These are phyloP conservation scores for Bipolaris sorokiniana DNA, from an alignment of 2,329 filamentous ascomycete genomes.

Conservation along the genomic window DNA sequence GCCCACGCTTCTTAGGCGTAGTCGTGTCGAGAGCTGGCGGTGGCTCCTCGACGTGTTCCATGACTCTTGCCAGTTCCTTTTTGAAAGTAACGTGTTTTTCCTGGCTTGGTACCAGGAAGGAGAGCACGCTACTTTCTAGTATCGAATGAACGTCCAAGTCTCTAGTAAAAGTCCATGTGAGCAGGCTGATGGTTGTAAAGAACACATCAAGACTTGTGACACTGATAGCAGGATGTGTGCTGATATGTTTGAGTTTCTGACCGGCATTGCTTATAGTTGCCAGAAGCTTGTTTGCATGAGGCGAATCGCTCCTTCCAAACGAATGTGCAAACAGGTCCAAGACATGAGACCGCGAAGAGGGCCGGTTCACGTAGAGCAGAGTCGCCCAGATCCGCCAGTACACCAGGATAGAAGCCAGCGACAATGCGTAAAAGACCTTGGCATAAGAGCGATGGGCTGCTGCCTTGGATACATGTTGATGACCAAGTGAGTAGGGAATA, in stretches of 20 bases:
- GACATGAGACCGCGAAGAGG: slow-evolving; percentile 51
- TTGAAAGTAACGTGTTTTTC: slow-evolving; percentile 40
- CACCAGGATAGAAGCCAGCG: slow-evolving; percentile 53
- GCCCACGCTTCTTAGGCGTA: slow-evolving; percentile 37
- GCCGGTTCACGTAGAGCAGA: slow-evolving; percentile 57
- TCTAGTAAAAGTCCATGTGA: slow-evolving; percentile 64
- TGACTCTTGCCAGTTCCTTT: slow-evolving; percentile 16
- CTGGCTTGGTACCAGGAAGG: slow-evolving; percentile 32
- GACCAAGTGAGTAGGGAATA: slow-evolving; percentile 60
- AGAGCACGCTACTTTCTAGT: slow-evolving; percentile 47
- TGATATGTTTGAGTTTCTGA: slow-evolving; percentile 56
- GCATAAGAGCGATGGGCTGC: slow-evolving; percentile 52
- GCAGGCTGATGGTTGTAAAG: slow-evolving; percentile 60
- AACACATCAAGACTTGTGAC: slow-evolving; percentile 65
- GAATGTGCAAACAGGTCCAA: slow-evolving; percentile 44
- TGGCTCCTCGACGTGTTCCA: slow-evolving; percentile 15
- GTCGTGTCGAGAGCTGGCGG: slow-evolving; percentile 13
- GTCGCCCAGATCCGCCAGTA: slow-evolving; percentile 55
- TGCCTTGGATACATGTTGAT: slow-evolving; percentile 50
- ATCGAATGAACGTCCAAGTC: slow-evolving; percentile 60
- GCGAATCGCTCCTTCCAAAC: slow-evolving; percentile 56
- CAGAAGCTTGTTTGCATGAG: slow-evolving; percentile 33
- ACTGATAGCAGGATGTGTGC: slow-evolving; percentile 64
- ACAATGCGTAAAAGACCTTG: slow-evolving; percentile 57
- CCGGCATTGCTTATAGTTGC: slow-evolving; percentile 32